phyloP scores from a whole-genome alignment of 331 rosid species.

The Pyracantha coccinea region DNA sequence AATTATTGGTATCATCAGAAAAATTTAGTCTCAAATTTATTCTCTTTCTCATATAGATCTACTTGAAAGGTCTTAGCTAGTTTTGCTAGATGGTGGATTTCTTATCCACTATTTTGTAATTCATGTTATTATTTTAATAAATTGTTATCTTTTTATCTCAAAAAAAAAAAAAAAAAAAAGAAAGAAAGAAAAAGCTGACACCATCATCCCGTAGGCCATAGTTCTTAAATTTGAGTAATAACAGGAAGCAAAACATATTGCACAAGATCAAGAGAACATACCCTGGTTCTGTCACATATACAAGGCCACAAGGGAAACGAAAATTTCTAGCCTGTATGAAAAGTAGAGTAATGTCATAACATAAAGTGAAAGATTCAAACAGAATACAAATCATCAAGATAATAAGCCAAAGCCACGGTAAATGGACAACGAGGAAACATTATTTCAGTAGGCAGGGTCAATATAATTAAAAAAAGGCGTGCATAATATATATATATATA shows the following conservation, averaged over 20 bases:
- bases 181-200: neutral
- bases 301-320: slow-evolving; percentile 90
- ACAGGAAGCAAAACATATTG: neutral
- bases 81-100: too few species aligned
- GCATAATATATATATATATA: too few species aligned
- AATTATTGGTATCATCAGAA: too few species aligned
- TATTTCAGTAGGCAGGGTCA: neutral
- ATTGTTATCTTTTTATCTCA: too few species aligned
- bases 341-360: neutral
- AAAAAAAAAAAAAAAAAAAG: neutral
- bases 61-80: too few species aligned
- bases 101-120: too few species aligned
- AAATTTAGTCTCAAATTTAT: too few species aligned
- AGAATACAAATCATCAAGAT: neutral
- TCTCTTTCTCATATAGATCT: too few species aligned
- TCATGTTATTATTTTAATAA: too few species aligned
- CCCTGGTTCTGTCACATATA: slow-evolving; percentile 95
- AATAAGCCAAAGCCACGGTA: neutral
- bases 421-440: neutral
- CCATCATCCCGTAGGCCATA: neutral
- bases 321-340: slow-evolving; percentile 89
- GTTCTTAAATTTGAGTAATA: neutral
- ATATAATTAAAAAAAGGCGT: neutral
- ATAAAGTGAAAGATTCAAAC: neutral
- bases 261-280: slow-evolving; percentile 31